Evolutionary conservation across 2,329 filamentous ascomycete species (phyloP).

Genomic region (Botrytis hyacinthi): DNA sequence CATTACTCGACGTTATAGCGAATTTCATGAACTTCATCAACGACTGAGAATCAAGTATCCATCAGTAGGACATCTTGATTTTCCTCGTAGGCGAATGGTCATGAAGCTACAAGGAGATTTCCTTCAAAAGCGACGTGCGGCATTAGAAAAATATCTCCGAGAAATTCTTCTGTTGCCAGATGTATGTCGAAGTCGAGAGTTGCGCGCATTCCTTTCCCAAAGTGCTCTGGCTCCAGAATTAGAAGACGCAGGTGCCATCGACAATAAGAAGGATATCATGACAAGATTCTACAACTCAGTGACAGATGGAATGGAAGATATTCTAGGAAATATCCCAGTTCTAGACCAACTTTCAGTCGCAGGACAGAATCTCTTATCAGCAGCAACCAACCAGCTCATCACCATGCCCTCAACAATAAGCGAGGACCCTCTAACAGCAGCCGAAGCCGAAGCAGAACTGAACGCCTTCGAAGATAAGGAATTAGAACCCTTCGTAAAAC

Average conservation of each 20-base stretch:
- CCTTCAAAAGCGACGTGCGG: slow-evolving; percentile 79
- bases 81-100: slow-evolving; percentile 85
- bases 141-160: slow-evolving; percentile 80
- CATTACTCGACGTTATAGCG: slow-evolving; percentile 89
- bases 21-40: slow-evolving; percentile 95
- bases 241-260: slow-evolving; percentile 51
- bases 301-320: slow-evolving; percentile 96
- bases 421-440: slow-evolving; percentile 52
- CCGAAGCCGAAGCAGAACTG: slow-evolving; percentile 89
- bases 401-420: slow-evolving; percentile 52
- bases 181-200: slow-evolving; percentile 88
- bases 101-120: slow-evolving; percentile 98
- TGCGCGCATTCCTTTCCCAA: slow-evolving; percentile 89
- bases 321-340: slow-evolving; percentile 91
- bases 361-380: slow-evolving; percentile 85
- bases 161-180: slow-evolving; percentile 84
- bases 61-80: slow-evolving; percentile 85
- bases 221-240: slow-evolving; percentile 69
- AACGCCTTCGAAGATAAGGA: slow-evolving; percentile 90
- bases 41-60: slow-evolving; percentile 80
- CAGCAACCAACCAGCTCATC: slow-evolving; percentile 64
- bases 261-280: slow-evolving; percentile 82
- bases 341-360: slow-evolving; percentile 91
- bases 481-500: slow-evolving; percentile 93
- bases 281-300: slow-evolving; percentile 95